These are phyloP conservation scores for Fusarium fracticaudum DNA, from an alignment of 2,329 filamentous ascomycete species.

Conservation along the genomic window DNA sequence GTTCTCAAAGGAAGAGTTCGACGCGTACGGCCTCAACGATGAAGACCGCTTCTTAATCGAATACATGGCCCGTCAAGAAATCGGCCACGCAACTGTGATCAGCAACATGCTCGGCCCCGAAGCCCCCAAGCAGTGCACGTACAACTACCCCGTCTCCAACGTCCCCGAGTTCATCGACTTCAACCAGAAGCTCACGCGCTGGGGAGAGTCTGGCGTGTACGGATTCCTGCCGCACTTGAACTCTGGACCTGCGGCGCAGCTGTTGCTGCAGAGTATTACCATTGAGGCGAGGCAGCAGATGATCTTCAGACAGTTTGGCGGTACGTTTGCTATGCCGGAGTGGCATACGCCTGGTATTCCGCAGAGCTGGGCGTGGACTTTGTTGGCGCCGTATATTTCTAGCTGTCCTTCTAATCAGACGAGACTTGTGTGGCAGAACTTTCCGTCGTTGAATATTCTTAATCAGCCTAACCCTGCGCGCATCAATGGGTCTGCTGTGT, in stretches of 20 bases:
- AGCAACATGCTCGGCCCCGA: constrained; percentile 78
- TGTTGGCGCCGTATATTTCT: constrained; percentile 82
- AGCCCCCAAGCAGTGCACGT: constrained; percentile 79
- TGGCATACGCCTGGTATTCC: constrained; percentile 85
- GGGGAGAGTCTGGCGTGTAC: constrained; percentile 81
- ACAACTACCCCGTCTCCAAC: constrained; percentile 81
- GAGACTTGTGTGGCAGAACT: constrained; percentile 85
- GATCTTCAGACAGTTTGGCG: constrained; percentile 84
- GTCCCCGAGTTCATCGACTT: constrained; percentile 85
- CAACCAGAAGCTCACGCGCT: constrained; percentile 84
- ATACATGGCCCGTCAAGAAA: constrained; percentile 81
- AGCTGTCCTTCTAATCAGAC: constrained; percentile 79
- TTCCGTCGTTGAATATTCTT: constrained; percentile 74
- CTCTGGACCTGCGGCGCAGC: constrained; percentile 75
- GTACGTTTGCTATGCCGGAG: constrained; percentile 82
- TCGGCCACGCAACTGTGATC: constrained; percentile 80
- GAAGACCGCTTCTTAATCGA: constrained; percentile 77
- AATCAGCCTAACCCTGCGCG: constrained; percentile 82
- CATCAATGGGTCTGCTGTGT: constrained; percentile 68
- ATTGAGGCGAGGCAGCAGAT: constrained; percentile 85
- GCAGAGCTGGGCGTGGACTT: constrained; percentile 86
- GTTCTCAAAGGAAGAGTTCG: constrained; percentile 76
- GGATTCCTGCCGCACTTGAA: constrained; percentile 83
- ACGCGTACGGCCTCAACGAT: constrained; percentile 71
- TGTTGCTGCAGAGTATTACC: constrained; percentile 80